Conservation (phyloP, 768 basidiomycete species). For the Coprinopsis sp. region DNA sequence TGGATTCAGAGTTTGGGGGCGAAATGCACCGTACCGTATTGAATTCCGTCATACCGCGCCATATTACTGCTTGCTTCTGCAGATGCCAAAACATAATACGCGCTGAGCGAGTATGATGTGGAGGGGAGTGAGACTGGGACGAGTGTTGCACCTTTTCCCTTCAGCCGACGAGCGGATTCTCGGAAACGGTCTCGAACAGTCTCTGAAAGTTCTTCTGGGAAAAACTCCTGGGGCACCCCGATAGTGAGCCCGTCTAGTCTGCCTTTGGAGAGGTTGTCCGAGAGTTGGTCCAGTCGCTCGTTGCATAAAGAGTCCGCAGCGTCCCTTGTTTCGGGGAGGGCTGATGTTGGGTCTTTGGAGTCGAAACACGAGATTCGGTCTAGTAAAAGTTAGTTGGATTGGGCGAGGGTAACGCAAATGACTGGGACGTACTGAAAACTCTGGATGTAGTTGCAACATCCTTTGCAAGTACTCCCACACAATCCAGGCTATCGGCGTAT, state of each 20-base stretch:
- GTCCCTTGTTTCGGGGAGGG: constrained; percentile 33
- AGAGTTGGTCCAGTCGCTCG: constrained; percentile 11
- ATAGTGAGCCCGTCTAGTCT: constrained; percentile 54
- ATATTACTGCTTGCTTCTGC: constrained; percentile 93
- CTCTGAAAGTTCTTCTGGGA: constrained; percentile 60
- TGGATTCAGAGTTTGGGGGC: not conserved
- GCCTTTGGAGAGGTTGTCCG: not conserved
- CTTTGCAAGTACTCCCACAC: constrained; percentile 76
- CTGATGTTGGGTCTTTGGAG: constrained; percentile 70
- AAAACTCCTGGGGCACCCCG: constrained; percentile 84
- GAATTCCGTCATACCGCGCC: constrained; percentile 83
- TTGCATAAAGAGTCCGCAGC: constrained; percentile 15
- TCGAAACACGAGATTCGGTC: constrained; percentile 57
- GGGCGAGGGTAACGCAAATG: not conserved
- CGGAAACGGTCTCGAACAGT: constrained; percentile 44
- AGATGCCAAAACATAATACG: constrained; percentile 94
- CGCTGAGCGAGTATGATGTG: constrained; percentile 70
- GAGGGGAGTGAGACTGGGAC: constrained; percentile 70
- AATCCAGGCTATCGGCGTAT: constrained; percentile 93
- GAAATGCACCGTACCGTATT: constrained; percentile 53
- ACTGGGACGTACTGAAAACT: constrained; percentile 58
- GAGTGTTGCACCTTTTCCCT: constrained; percentile 57
- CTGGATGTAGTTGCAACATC: constrained; percentile 43
- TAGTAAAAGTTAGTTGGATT: constrained; percentile 12
- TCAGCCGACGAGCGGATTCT: constrained; percentile 34